Conservation (phyloP, 192 early-diverging fungal species). For the Entophlyctis luteolus region DNA sequence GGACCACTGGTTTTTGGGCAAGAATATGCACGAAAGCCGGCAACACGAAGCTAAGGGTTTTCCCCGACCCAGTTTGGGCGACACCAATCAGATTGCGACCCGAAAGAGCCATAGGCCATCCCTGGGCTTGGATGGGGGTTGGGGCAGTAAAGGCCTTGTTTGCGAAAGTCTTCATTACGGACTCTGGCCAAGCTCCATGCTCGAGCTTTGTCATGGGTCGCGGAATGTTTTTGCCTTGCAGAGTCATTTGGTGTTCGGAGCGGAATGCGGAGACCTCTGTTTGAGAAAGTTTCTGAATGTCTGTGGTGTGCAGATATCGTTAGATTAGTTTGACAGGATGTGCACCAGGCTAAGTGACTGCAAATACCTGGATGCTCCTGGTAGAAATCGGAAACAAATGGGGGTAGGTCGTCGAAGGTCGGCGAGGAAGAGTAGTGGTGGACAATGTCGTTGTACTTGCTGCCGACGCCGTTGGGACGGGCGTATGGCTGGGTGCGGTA, state of each 20-base stretch:
- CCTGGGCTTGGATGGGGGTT: constrained; percentile 90
- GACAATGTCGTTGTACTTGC: constrained; percentile 30
- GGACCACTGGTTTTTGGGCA: constrained; percentile 33
- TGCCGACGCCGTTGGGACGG: constrained; percentile 13
- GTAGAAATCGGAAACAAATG: constrained; percentile 56
- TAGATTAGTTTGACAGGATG: not conserved
- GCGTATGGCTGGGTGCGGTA: constrained; percentile 6
- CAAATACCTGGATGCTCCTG: constrained; percentile 13
- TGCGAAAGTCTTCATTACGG: constrained; percentile 55
- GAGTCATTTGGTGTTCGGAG: constrained; percentile 58
- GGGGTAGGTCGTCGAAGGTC: constrained; percentile 28
- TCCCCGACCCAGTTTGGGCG: constrained; percentile 83
- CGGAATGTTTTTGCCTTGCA: constrained; percentile 55
- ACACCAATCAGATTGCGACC: constrained; percentile 87
- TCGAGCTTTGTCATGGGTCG: constrained; percentile 69
- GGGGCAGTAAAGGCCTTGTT: constrained; percentile 69
- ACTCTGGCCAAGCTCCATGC: constrained; percentile 64
- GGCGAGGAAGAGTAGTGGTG: constrained; percentile 39
- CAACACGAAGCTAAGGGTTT: constrained; percentile 86
- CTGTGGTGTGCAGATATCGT: constrained; percentile 6
- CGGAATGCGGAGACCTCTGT: constrained; percentile 47
- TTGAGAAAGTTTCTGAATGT: constrained; percentile 27
- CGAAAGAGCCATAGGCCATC: constrained; percentile 86
- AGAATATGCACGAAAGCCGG: constrained; percentile 63
- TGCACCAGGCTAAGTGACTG: not conserved